Percentiles rank a stretch among this genome's conserved stretches.
These are phyloP conservation scores for Herpetospermum pedunculosum DNA, from an alignment of 306 rosid genomes.

Conservation along the genomic window DNA sequence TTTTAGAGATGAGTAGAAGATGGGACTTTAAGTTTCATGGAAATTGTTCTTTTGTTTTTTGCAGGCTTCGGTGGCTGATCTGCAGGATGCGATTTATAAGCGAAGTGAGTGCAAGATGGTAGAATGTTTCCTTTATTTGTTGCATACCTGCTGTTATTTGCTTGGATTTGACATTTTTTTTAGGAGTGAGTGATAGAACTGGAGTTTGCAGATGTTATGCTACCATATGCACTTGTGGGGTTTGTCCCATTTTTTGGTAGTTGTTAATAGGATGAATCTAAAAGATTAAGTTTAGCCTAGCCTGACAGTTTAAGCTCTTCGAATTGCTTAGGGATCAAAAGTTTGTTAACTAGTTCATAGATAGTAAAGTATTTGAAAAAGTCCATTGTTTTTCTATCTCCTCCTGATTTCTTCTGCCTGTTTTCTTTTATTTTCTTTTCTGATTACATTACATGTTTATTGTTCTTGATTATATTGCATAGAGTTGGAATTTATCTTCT, in stretches of 20 bases:
- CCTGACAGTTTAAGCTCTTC: background rate
- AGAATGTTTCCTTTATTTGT: background rate
- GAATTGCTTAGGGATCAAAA: background rate
- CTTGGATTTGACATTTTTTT: background rate
- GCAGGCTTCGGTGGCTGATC: conserved; percentile 92
- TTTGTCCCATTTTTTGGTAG: background rate
- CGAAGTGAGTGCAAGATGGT: conserved; percentile 48
- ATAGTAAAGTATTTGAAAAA: background rate
- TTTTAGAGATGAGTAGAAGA: background rate
- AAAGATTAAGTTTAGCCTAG: background rate
- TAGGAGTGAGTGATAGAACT: background rate
- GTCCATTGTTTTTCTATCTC: background rate
- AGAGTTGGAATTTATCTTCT: background rate
- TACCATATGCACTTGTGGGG: background rate
- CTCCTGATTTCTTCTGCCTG: too few relatives aligned
- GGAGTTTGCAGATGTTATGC: background rate
- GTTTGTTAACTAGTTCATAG: background rate
- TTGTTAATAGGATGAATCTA: background rate
- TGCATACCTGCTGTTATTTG: background rate
- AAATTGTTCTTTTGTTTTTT: conserved; percentile 10
- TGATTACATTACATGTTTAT: too few relatives aligned
- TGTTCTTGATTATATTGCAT: background rate
- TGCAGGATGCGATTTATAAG: conserved; percentile 71
- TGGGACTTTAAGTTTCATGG: background rate
- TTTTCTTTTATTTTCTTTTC: too few relatives aligned